Conservation (phyloP, 2,329 filamentous ascomycete genomes). For the Fusarium armeniacum region DNA sequence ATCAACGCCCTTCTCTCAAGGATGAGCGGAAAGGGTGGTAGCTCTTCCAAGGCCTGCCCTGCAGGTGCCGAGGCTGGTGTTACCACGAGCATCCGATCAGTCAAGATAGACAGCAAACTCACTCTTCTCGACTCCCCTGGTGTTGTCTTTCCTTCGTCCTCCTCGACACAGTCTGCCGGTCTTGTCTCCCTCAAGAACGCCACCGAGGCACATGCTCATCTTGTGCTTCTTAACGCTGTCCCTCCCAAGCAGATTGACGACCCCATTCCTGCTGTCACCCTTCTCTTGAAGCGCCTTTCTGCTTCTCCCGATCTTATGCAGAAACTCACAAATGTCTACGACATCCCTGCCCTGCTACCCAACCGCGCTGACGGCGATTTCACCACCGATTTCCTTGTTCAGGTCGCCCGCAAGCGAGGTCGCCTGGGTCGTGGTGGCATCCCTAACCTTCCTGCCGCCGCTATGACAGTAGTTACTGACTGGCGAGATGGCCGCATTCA, state of each 20-base stretch:
- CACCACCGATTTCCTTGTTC: slow-evolving; percentile 91
- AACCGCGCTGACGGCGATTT: slow-evolving; percentile 76
- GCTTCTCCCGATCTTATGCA: slow-evolving; percentile 79
- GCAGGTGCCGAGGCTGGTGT: slow-evolving; percentile 93
- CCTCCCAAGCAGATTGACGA: slow-evolving; percentile 96
- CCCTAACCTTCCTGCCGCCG: slow-evolving; percentile 88
- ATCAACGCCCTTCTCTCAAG: slow-evolving; percentile 92
- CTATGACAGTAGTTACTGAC: slow-evolving; percentile 94
- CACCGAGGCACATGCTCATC: slow-evolving; percentile 82
- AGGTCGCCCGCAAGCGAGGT: slow-evolving; percentile 94
- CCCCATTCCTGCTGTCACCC: slow-evolving; percentile 85
- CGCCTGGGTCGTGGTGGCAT: slow-evolving; percentile 89
- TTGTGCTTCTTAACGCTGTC: slow-evolving; percentile 90
- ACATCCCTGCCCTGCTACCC: slow-evolving; percentile 82
- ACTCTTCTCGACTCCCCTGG: slow-evolving; percentile 94
- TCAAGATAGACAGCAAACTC: slow-evolving; percentile 95
- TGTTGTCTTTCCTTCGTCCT: slow-evolving; percentile 87
- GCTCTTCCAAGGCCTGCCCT: slow-evolving; percentile 77
- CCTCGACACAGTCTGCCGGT: slow-evolving; percentile 55
- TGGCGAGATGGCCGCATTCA: slow-evolving; percentile 96
- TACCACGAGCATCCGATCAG: slow-evolving; percentile 87
- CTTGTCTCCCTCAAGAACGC: slow-evolving; percentile 70
- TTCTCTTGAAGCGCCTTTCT: slow-evolving; percentile 86
- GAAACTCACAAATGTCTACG: slow-evolving; percentile 87
- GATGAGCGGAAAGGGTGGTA: slow-evolving; percentile 74